A percentile compares a stretch with the other conserved stretches of the same genome.
These are phyloP conservation scores for Carex cristatella DNA, from an alignment of 176 grass and related monocot species.

Conservation along the genomic window DNA sequence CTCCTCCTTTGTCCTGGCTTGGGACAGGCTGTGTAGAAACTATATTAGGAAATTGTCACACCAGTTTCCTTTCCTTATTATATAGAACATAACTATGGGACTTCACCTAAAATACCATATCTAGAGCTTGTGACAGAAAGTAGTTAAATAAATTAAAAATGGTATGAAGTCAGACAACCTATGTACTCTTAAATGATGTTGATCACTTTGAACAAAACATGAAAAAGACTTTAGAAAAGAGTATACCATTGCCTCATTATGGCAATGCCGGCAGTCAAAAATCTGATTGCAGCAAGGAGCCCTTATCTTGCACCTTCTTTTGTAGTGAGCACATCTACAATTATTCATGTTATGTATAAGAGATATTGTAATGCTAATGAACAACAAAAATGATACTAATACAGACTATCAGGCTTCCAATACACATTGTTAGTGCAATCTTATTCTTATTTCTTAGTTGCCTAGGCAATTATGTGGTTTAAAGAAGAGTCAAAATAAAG, in stretches of 20 bases:
- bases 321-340: conserved; percentile 71
- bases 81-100: background rate
- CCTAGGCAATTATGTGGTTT: background rate
- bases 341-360: conserved; percentile 8
- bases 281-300: conserved; percentile 76
- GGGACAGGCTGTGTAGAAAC: too few relatives aligned
- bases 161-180: background rate
- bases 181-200: background rate
- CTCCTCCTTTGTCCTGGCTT: too few relatives aligned
- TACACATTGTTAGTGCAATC: background rate
- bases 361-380: background rate
- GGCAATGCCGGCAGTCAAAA: conserved; percentile 89
- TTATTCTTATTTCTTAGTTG: background rate
- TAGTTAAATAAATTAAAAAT: background rate
- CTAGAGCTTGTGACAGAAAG: background rate
- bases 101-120: background rate
- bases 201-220: background rate
- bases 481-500: background rate
- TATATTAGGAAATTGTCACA: background rate
- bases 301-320: conserved; percentile 65
- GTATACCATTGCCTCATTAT: conserved; percentile 82
- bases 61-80: background rate
- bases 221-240: background rate
- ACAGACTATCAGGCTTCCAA: background rate
- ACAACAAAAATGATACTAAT: background rate